Evolutionary conservation across 2,329 filamentous ascomycete species (phyloP), one percentile per base, ranked within the genome.

Genomic region (Rhytidhysteron rufulum): DNA sequence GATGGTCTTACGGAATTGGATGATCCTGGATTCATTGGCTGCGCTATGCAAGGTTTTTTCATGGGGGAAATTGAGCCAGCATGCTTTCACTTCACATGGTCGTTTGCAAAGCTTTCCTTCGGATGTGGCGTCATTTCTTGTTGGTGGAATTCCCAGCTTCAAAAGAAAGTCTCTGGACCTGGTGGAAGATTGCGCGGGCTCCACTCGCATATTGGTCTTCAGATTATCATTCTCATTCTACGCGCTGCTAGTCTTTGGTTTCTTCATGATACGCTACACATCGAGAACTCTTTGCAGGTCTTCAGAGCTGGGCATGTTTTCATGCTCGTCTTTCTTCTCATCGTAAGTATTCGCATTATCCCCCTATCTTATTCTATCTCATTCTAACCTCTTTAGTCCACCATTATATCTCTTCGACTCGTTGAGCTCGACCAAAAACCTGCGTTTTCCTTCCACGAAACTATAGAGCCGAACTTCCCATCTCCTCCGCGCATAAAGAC

Each of bases 91-190:
- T 55, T 39, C 9, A 41, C 58, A 22, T 39, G 50, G 16, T 41
- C 40, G 15, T 27, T 54, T 16, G 46, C 58, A 19, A 37, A 46
- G 18, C 49, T 35, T n/a, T 55, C 75, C 16, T 62, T 83, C 16
- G 50, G 65, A 38, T 63, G 73, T 10, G 75, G 74, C 25, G 48
- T 79, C 3, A 51, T 74, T 15, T 75, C 80, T 3, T 63, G 75
- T 10, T 84, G 80, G 75, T 87, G 84, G 84, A 87, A 86, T 46
- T 82, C 82, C 0, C 76, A 75, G 43, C 78, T 86, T 48, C 73
- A 78, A 24, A 72, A 82, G 51, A 77, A 82, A 79, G 40, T 84
- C 76, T 57, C 77, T 72, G 20, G 74, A 68, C 45, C 80, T 78
- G 53, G 57, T 2, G 60, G 58, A 13, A 53, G 58, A 41, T 70